These are phyloP conservation scores for Bondarzewia mesenterica DNA, from an alignment of 1,284 basidiomycete species.

Conservation along the genomic window DNA sequence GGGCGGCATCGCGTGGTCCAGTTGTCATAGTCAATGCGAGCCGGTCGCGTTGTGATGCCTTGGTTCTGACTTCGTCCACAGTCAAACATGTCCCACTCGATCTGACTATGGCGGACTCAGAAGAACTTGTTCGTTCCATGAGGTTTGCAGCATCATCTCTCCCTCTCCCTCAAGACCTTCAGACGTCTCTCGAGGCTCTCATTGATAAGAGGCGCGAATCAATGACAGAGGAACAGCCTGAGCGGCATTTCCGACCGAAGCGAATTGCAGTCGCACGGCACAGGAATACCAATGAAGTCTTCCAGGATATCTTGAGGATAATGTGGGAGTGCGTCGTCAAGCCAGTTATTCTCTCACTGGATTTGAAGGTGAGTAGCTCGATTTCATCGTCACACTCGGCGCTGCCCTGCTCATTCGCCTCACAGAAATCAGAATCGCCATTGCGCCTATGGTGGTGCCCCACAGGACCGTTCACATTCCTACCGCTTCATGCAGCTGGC, in stretches of 20 bases:
- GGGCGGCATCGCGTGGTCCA: too few species aligned
- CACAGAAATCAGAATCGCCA: not conserved
- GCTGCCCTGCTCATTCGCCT: not conserved
- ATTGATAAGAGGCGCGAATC: not conserved
- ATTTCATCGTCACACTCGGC: not conserved
- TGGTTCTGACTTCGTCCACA: too few species aligned
- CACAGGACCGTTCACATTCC: constrained; percentile 4
- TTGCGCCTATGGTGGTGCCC: constrained; percentile 9
- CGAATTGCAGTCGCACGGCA: too few species aligned
- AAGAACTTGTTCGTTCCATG: too few species aligned
- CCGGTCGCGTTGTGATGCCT: too few species aligned
- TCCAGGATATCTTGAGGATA: not conserved
- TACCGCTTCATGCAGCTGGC: constrained; percentile 11
- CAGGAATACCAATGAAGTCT: not conserved
- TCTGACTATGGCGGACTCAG: too few species aligned
- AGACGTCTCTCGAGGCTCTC: not conserved
- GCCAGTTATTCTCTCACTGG: not conserved
- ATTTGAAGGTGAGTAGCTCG: not conserved
- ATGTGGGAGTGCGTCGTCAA: not conserved
- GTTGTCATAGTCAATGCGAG: too few species aligned
- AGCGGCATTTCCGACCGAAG: too few species aligned
- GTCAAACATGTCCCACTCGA: too few species aligned
- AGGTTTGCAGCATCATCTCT: too few species aligned
- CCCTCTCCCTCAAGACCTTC: too few species aligned
- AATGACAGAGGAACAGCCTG: too few species aligned